Evolutionary conservation across 805 yeast genomes (phyloP).

Genomic region (Clavispora carvajalis): DNA sequence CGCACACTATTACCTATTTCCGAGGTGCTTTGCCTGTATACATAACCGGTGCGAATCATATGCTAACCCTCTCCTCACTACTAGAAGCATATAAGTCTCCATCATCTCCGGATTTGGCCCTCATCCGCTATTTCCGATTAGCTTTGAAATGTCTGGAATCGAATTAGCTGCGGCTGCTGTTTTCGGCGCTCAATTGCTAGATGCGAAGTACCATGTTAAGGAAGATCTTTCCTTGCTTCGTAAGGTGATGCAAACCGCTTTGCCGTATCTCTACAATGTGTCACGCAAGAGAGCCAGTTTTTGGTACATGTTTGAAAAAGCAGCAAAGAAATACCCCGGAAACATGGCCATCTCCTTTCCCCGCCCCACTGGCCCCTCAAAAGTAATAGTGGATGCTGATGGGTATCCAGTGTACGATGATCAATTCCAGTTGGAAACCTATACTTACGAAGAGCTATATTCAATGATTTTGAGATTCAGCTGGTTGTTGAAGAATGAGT

Average conservation of each 20-base stretch:
- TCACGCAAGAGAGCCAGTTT: conserved; percentile 45
- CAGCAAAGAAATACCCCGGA: conserved; percentile 46
- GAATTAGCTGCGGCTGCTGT: conserved; percentile 40
- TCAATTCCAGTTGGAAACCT: conserved; percentile 55
- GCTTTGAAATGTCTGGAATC: conserved; percentile 27
- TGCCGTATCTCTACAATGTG: conserved; percentile 36
- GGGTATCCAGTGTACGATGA: conserved; percentile 44
- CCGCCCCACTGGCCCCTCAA: conserved; percentile 40
- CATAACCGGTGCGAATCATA: background rate
- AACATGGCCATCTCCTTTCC: conserved; percentile 61
- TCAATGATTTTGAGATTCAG: conserved; percentile 63
- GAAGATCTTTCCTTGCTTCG: conserved; percentile 54
- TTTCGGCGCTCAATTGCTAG: conserved; percentile 41
- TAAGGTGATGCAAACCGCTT: conserved; percentile 34
- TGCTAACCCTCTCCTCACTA: background rate
- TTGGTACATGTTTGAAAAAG: conserved; percentile 65
- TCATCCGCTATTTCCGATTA: too few relatives aligned
- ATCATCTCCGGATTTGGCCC: background rate
- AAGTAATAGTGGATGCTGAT: conserved; percentile 32
- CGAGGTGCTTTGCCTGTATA: background rate
- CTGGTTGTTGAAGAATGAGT: conserved; percentile 54
- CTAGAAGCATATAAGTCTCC: background rate
- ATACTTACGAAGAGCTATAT: conserved; percentile 66
- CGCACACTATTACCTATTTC: too few relatives aligned
- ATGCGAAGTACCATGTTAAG: conserved; percentile 39